These are phyloP conservation scores for Amphicarpaea edgeworthii DNA, from an alignment of 306 rosid genomes.

Conservation along the genomic window DNA sequence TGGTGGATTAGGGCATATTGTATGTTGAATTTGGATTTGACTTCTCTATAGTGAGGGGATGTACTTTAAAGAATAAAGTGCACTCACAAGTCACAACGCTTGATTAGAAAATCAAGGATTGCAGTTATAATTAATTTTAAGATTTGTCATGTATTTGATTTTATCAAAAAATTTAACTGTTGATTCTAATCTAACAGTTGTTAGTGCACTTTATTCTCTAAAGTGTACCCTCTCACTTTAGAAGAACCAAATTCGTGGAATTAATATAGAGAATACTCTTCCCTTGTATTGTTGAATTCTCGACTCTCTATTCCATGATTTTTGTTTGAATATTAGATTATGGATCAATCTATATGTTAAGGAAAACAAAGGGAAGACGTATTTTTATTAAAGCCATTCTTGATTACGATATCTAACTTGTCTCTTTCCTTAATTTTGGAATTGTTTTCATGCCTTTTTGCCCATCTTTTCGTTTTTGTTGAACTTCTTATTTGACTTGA, in stretches of 20 bases:
- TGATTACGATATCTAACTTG: slow-evolving; percentile 32
- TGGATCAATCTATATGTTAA: slow-evolving; percentile 25
- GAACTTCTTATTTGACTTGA: slow-evolving; percentile 15
- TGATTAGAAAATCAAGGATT: not conserved
- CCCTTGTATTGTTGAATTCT: slow-evolving; percentile 23
- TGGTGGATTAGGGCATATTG: slow-evolving; percentile 35
- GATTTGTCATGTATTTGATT: not conserved
- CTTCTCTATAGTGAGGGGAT: not conserved
- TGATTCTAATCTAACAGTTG: not conserved
- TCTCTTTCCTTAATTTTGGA: slow-evolving; percentile 4
- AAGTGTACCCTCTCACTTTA: not conserved
- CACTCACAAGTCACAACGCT: not conserved
- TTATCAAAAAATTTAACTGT: not conserved
- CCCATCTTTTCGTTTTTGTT: too few relatives aligned
- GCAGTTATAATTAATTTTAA: too few relatives aligned
- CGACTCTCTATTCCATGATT: not conserved
- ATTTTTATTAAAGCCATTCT: slow-evolving; percentile 16
- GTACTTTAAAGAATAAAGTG: not conserved
- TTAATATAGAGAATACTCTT: not conserved
- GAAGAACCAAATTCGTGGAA: not conserved
- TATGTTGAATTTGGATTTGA: slow-evolving; percentile 8
- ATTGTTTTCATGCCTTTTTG: not conserved
- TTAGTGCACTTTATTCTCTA: not conserved
- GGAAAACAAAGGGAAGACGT: slow-evolving; percentile 19
- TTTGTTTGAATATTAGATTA: slow-evolving; percentile 10